Conservation (phyloP, 2,329 filamentous ascomycete genomes). For the Sporothrix pallida region DNA sequence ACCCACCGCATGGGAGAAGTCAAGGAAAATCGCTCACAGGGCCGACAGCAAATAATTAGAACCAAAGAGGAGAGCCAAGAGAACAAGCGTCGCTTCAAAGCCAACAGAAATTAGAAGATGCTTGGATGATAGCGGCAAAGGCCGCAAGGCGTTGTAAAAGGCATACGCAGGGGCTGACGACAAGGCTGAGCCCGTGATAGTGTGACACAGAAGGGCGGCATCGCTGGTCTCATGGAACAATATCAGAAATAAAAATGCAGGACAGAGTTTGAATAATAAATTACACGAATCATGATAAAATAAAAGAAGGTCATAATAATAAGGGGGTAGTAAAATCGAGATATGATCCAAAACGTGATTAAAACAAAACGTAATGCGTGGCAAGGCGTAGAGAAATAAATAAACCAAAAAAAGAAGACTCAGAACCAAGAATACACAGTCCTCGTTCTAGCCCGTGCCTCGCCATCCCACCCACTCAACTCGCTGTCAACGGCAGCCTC, state of each 20-base stretch:
- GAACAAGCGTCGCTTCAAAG: neutral
- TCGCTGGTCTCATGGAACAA: neutral
- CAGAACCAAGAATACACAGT: neutral
- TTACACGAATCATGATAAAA: neutral
- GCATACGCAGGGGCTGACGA: neutral
- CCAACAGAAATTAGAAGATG: neutral
- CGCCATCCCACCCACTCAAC: neutral
- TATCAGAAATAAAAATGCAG: neutral
- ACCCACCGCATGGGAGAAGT: neutral
- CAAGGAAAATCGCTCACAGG: too few species aligned
- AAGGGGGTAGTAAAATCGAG: neutral
- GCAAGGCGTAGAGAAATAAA: neutral
- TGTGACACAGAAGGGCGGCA: neutral
- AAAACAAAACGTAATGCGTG: neutral
- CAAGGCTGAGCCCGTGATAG: neutral
- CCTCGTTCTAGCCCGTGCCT: neutral
- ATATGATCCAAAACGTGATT: slow-evolving; percentile 8
- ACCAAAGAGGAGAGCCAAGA: neutral
- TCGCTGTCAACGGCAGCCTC: slow-evolving; percentile 1
- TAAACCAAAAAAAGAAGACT: neutral
- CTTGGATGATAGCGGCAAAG: neutral
- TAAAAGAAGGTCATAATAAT: neutral
- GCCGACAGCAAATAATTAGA: neutral
- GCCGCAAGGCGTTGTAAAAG: neutral
- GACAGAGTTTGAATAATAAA: neutral